These are phyloP conservation scores for Porphyrellus cyaneotinctus DNA, from an alignment of 768 basidiomycete species.

Conservation along the genomic window DNA sequence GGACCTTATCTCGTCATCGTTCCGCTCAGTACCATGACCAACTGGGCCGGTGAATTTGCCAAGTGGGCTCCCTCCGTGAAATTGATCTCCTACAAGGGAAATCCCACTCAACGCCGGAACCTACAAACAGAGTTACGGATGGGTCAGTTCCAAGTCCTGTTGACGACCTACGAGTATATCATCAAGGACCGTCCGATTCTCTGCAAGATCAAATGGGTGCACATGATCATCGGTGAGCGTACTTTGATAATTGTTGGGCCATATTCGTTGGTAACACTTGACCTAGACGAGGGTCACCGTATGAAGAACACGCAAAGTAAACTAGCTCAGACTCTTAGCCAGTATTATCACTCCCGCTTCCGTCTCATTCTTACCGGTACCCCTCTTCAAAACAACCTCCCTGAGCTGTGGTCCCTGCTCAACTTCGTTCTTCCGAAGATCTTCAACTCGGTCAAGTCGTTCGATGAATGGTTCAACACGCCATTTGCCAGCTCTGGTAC, in stretches of 20 bases:
- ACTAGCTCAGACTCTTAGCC: constrained; percentile 83
- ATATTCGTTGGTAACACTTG: constrained; percentile 2
- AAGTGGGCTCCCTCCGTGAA: constrained; percentile 90
- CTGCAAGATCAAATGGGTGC: constrained; percentile 90
- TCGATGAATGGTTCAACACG: constrained; percentile 99
- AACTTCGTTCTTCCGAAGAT: constrained; percentile 94
- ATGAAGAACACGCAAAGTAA: constrained; percentile 97
- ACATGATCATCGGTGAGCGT: constrained; percentile 87
- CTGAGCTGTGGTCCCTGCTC: constrained; percentile 91
- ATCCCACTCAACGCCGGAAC: constrained; percentile 75
- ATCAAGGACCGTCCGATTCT: constrained; percentile 93
- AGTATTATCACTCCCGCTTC: constrained; percentile 89
- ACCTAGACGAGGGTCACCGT: constrained; percentile 87
- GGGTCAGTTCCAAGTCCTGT: constrained; percentile 83
- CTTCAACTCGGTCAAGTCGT: constrained; percentile 98
- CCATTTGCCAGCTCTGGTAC: constrained; percentile 98
- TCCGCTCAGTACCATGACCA: constrained; percentile 93
- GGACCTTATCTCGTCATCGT: constrained; percentile 96
- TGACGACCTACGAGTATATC: constrained; percentile 97
- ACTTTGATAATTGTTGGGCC: background rate
- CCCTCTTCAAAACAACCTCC: constrained; percentile 94
- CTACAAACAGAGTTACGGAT: constrained; percentile 74
- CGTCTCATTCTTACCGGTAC: constrained; percentile 95
- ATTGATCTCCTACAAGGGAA: constrained; percentile 86
- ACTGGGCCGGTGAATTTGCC: constrained; percentile 96